These are phyloP conservation scores for Fusarium penzigii DNA, from an alignment of 2,329 filamentous ascomycete genomes.

Conservation along the genomic window DNA sequence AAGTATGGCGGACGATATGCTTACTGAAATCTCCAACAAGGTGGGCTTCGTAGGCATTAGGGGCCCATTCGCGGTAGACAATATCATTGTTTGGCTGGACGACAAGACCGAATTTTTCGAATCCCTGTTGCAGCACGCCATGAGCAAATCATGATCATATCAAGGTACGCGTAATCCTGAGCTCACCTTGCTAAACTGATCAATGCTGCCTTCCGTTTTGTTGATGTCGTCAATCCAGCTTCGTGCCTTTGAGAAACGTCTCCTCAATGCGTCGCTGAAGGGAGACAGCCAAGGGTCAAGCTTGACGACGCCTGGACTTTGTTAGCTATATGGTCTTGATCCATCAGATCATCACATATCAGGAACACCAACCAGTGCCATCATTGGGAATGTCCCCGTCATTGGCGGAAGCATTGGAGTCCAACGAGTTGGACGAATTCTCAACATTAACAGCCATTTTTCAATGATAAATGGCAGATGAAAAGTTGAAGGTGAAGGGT, in stretches of 20 bases:
- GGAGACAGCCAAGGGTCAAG: slow-evolving; percentile 89
- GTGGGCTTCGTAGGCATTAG: slow-evolving; percentile 80
- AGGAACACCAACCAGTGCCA: slow-evolving; percentile 63
- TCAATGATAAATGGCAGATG: slow-evolving; percentile 6
- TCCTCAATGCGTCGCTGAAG: slow-evolving; percentile 75
- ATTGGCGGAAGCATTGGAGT: slow-evolving; percentile 38
- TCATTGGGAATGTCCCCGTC: slow-evolving; percentile 61
- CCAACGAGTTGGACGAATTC: slow-evolving; percentile 48
- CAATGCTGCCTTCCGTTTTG: slow-evolving; percentile 81
- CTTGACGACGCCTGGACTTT: slow-evolving; percentile 70
- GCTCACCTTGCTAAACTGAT: slow-evolving; percentile 84
- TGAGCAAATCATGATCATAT: not conserved
- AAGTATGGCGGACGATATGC: slow-evolving; percentile 28
- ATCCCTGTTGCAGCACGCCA: slow-evolving; percentile 58
- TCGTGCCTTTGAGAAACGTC: slow-evolving; percentile 76
- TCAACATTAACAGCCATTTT: slow-evolving; percentile 40
- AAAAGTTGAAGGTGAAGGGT: slow-evolving; percentile 17
- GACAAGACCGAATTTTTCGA: slow-evolving; percentile 83
- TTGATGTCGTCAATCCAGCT: slow-evolving; percentile 86
- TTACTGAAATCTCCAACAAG: slow-evolving; percentile 93
- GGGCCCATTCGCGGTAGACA: slow-evolving; percentile 93
- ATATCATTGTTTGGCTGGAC: slow-evolving; percentile 82
- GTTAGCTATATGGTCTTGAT: slow-evolving; percentile 11
- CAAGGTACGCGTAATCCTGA: not conserved
- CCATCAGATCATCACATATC: slow-evolving; percentile 25